Base-by-base conservation (phyloP, 306 rosid species). In the Prunus mongolica region DNA sequence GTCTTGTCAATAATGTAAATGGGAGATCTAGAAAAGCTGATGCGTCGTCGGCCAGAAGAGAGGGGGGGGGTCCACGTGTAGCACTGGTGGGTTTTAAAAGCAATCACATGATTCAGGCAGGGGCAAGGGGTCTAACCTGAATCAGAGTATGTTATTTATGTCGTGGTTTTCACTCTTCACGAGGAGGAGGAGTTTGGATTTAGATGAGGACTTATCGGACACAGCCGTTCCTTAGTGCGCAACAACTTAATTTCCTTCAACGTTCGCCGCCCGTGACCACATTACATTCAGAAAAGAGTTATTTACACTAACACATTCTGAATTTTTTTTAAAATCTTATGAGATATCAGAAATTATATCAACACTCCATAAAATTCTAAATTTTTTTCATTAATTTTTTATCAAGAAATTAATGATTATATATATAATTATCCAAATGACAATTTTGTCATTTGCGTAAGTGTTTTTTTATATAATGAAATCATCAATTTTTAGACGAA, bases 141-240 rank as follows among this genome's bases (percentile, higher is more conserved):
- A 45, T 2, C 5, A 10, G 1, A 12, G 56, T 67, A 41, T 50
- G 75, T 34, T 50, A 66, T 82, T 72, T 28, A 58, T 60, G 68
- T 66, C 78, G 81, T 72, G 71, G 51, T 22, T 44, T 54, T 63
- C 67, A 64, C 78, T 6, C 6, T 65, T 72, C 76, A 28, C 79
- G 75, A 77, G 69, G 2, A 77, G 64, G 78, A 14, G 69, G 67
- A 51, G 11, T 63, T 30, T 63, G 22, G 44, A 5, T 27, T 55
- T 3, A 12, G 30, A 52, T 77, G 16, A 19, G 32, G 4, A 12
- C 66, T 12, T 28, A 64, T 66, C 12, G 2, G n/a, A 38, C 6
- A 5, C 19, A 3, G 14, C 16, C 51, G 5, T 63, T 52, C 41
- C 16, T 18, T 18, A 5, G 45, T 10, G 34, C 54, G 28, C 34